phyloP scores from a whole-genome alignment of 2,329 filamentous ascomycete genomes.

The Dothideomycetes sp. region DNA sequence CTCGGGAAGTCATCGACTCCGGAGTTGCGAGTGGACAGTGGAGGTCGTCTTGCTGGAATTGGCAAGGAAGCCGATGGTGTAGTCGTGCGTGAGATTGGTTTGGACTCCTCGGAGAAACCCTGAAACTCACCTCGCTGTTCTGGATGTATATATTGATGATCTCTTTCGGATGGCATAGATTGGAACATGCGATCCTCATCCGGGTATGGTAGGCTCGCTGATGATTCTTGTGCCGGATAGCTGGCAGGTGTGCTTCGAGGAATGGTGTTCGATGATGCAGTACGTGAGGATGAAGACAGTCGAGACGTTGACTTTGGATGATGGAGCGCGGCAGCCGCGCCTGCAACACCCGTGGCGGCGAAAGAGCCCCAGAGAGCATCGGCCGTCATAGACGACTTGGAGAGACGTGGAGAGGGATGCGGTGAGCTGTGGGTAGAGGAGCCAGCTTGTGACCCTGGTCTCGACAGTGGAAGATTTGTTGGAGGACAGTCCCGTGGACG shows the following conservation, averaged over 20 bases:
- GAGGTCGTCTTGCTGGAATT: neutral
- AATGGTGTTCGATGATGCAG: constrained; percentile 7
- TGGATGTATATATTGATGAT: constrained; percentile 25
- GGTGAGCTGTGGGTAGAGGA: constrained; percentile 1
- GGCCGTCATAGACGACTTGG: neutral
- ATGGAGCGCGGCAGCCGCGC: too few relatives aligned
- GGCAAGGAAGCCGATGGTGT: constrained; percentile 4
- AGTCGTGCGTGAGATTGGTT: constrained; percentile 5
- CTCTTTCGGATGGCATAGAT: constrained; percentile 32
- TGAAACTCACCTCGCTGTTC: constrained; percentile 8
- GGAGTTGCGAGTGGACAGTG: constrained; percentile 2
- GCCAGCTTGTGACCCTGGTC: constrained; percentile 6
- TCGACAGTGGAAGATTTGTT: constrained; percentile 6
- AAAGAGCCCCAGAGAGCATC: constrained; percentile 6
- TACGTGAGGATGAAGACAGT: constrained; percentile 12
- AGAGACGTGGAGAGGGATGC: neutral
- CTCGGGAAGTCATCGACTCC: constrained; percentile 2
- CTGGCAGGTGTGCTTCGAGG: neutral
- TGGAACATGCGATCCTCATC: constrained; percentile 26
- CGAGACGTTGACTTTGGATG: constrained; percentile 17
- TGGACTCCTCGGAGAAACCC: constrained; percentile 9
- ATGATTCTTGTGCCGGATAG: constrained; percentile 18
- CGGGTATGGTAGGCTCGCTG: constrained; percentile 33
- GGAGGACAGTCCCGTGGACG: constrained; percentile 3
- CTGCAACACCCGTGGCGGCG: constrained; percentile 17